These are phyloP conservation scores for Ceratobasidium sp. DNA, from an alignment of 1,284 basidiomycete genomes.

Conservation along the genomic window DNA sequence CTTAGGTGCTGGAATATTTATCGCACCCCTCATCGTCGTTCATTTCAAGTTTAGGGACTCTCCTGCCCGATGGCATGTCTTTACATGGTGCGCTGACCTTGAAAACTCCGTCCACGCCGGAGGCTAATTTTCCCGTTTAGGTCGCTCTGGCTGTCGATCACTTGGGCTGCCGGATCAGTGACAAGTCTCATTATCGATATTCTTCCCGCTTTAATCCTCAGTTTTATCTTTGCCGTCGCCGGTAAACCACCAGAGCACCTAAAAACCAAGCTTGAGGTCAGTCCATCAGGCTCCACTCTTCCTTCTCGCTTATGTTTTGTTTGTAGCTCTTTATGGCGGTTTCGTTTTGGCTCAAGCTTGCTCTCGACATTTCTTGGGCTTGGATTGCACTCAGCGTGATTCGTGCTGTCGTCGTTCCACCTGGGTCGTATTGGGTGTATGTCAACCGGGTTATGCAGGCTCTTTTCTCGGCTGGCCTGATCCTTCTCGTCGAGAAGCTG, in stretches of 20 bases:
- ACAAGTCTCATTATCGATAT: conserved; percentile 75
- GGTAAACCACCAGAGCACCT: conserved; percentile 63
- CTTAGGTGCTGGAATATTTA: conserved; percentile 72
- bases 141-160: conserved; percentile 78
- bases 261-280: conserved; percentile 74
- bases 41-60: conserved; percentile 68
- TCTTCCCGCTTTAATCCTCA: conserved; percentile 69
- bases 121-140: conserved; percentile 52
- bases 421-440: conserved; percentile 73
- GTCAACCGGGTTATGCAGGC: conserved; percentile 79
- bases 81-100: conserved; percentile 64
- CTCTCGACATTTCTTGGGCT: conserved; percentile 72
- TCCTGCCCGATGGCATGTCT: conserved; percentile 57
- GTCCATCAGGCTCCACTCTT: conserved; percentile 49
- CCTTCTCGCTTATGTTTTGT: neutral
- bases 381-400: conserved; percentile 78
- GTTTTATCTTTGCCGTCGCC: conserved; percentile 66
- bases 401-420: conserved; percentile 67
- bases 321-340: conserved; percentile 75
- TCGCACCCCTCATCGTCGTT: conserved; percentile 76
- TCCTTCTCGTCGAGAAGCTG: conserved; percentile 76
- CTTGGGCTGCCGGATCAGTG: conserved; percentile 72
- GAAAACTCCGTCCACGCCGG: conserved; percentile 14
- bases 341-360: conserved; percentile 75
- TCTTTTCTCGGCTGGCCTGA: conserved; percentile 71